A percentile compares a stretch with the other conserved stretches of the same genome.
These are phyloP conservation scores for Mrakia frigida DNA, from an alignment of 768 basidiomycete genomes.

Conservation along the genomic window DNA sequence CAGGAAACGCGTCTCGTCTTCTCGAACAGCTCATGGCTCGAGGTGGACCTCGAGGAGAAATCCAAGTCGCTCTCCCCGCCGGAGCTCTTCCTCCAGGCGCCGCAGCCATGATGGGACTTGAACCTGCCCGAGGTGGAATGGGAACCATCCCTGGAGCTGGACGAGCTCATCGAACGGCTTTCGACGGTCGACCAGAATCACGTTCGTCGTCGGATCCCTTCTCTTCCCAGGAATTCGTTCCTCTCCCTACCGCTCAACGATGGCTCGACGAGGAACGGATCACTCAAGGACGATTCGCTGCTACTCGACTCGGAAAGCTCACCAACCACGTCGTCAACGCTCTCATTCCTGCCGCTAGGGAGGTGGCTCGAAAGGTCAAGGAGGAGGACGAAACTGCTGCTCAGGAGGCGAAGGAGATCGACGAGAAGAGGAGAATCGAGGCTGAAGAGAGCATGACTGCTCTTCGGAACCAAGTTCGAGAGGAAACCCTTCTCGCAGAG, in stretches of 20 bases:
- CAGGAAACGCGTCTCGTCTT: slow-evolving; percentile 66
- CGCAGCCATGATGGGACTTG: background rate
- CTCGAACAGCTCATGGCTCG: slow-evolving; percentile 74
- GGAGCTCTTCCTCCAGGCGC: slow-evolving; percentile 1
- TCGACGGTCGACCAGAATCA: slow-evolving; percentile 30
- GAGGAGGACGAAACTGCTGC: slow-evolving; percentile 15
- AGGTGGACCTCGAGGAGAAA: slow-evolving; percentile 54
- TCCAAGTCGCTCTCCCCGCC: slow-evolving; percentile 58
- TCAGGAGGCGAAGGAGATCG: slow-evolving; percentile 6
- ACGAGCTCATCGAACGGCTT: background rate
- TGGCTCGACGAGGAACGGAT: slow-evolving; percentile 87
- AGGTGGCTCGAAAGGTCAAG: slow-evolving; percentile 39
- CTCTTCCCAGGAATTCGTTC: slow-evolving; percentile 61
- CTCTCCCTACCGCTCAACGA: slow-evolving; percentile 72
- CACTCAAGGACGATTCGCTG: slow-evolving; percentile 66
- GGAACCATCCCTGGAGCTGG: background rate
- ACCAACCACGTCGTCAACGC: slow-evolving; percentile 66
- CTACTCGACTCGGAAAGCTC: slow-evolving; percentile 62
- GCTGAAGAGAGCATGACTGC: slow-evolving; percentile 9
- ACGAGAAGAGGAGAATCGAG: background rate
- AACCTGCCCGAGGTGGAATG: background rate
- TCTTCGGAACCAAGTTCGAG: background rate
- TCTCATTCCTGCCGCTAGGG: slow-evolving; percentile 72
- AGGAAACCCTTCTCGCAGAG: background rate
- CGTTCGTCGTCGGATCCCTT: slow-evolving; percentile 12